A percentile compares a stretch with the other conserved stretches of the same genome.
These are phyloP conservation scores for Syzygium aromaticum DNA, from an alignment of 345 rosid genomes.

Conservation along the genomic window DNA sequence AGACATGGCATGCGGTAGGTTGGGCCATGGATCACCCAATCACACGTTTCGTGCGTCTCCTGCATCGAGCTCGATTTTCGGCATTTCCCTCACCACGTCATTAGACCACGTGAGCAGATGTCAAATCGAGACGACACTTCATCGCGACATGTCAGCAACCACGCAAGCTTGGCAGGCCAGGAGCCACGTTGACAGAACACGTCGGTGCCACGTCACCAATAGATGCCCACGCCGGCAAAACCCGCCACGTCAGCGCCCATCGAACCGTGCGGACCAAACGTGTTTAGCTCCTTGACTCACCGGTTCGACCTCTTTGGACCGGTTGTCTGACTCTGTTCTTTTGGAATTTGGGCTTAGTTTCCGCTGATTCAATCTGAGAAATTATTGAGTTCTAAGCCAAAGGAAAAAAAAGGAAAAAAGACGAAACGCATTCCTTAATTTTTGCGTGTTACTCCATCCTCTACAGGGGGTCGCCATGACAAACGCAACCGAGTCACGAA, in stretches of 20 bases:
- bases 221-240: not conserved
- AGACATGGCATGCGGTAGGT: not conserved
- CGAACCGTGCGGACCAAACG: not conserved
- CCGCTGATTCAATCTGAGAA: not conserved
- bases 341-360: not conserved
- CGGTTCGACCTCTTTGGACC: not conserved
- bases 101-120: fast-evolving
- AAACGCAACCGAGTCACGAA: too few species aligned
- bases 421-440: not conserved
- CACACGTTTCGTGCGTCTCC: not conserved
- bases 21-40: not conserved
- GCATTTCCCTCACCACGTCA: not conserved
- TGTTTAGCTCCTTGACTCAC: not conserved
- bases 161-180: not conserved
- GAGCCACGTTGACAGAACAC: too few species aligned
- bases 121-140: not conserved
- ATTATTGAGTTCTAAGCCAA: not conserved
- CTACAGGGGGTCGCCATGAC: not conserved
- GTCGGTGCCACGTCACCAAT: not conserved
- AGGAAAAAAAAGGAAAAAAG: not conserved
- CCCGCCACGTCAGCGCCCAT: not conserved
- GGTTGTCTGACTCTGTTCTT: not conserved
- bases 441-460: not conserved
- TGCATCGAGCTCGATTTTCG: not conserved
- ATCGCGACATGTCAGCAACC: not conserved